A percentile compares a stretch with the other conserved stretches of the same genome.
phyloP scores from a whole-genome alignment of 768 basidiomycete species.

The Guyanaporus albipodus region DNA sequence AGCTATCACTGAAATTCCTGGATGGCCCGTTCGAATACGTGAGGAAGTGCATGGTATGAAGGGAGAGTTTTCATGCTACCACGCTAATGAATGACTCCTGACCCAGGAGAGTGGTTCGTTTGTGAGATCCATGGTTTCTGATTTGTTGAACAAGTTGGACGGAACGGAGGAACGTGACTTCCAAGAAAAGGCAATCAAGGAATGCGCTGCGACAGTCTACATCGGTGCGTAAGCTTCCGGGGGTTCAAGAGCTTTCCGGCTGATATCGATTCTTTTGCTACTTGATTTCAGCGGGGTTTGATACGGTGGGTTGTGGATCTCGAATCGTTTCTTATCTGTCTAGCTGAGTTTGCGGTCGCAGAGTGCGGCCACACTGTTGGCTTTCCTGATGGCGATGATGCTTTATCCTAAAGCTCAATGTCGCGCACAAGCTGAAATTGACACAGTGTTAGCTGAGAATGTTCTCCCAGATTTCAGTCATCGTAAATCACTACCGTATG shows the following conservation, averaged over 20 bases:
- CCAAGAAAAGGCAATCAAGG: slow-evolving; percentile 25
- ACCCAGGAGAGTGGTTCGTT: slow-evolving; percentile 23
- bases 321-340: background rate
- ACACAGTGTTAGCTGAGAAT: slow-evolving; percentile 13
- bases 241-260: background rate
- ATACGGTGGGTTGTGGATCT: slow-evolving; percentile 16
- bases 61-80: background rate
- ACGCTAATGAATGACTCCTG: background rate
- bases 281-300: slow-evolving; percentile 22
- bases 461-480: slow-evolving; percentile 26
- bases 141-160: slow-evolving; percentile 19
- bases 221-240: slow-evolving; percentile 18
- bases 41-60: slow-evolving; percentile 23
- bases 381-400: slow-evolving; percentile 30
- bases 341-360: slow-evolving; percentile 1
- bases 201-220: slow-evolving; percentile 30
- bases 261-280: background rate
- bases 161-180: slow-evolving; percentile 9
- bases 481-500: slow-evolving; percentile 23
- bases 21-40: slow-evolving; percentile 29
- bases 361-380: slow-evolving; percentile 21
- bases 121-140: slow-evolving; percentile 29
- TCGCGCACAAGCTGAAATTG: slow-evolving; percentile 31
- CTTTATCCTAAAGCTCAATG: slow-evolving; percentile 29
- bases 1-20: slow-evolving; percentile 22